A percentile compares a stretch with the other conserved stretches of the same genome.
phyloP scores from a whole-genome alignment of 352 stramenopile genomes.

The Pythium guiyangense region DNA sequence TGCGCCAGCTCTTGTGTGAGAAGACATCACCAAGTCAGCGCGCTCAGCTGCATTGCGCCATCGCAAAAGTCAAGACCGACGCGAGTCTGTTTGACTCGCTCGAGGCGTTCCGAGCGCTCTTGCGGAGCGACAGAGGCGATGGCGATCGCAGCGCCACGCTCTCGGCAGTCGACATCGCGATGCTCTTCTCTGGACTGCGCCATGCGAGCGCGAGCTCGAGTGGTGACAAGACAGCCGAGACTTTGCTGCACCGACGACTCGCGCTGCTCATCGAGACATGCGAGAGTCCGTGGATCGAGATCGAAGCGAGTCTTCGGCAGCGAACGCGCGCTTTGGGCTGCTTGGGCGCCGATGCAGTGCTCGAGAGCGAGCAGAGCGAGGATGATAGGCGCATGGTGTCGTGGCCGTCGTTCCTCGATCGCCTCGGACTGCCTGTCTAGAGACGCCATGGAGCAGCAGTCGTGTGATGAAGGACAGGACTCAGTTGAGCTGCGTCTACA shows the following conservation, averaged over 20 bases:
- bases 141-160: not conserved
- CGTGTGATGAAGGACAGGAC: too few species aligned
- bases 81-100: not conserved
- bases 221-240: not conserved
- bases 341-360: not conserved
- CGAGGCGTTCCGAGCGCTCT: not conserved
- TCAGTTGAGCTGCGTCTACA: too few species aligned
- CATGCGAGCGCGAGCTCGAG: constrained; percentile 1
- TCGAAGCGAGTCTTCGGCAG: constrained; percentile 6
- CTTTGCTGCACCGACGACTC: not conserved
- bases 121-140: not conserved
- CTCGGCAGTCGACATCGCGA: constrained; percentile 6
- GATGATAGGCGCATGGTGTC: not conserved
- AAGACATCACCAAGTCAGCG: not conserved
- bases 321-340: constrained; percentile 1
- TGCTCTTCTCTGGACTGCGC: constrained; percentile 8
- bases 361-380: not conserved
- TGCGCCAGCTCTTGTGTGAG: constrained; percentile 8
- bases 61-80: not conserved
- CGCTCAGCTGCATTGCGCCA: not conserved
- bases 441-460: too few species aligned
- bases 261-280: constrained; percentile 10
- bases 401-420: not conserved
- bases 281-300: constrained; percentile 11
- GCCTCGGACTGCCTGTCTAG: not conserved